These are phyloP conservation scores for Ustilago cynodontis DNA, from an alignment of 1,284 basidiomycete species.

Conservation along the genomic window DNA sequence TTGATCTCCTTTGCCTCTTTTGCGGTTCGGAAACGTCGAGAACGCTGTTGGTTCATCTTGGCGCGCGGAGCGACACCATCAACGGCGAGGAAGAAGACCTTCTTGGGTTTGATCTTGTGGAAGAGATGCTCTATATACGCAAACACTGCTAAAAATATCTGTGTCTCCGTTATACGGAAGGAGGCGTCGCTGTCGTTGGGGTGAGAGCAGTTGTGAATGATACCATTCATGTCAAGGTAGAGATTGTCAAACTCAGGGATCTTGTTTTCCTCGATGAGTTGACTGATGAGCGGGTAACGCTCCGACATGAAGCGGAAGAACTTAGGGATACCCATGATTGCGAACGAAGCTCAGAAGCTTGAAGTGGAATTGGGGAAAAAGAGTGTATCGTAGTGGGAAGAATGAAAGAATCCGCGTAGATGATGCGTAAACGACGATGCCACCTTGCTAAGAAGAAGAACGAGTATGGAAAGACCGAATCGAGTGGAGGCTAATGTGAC, in stretches of 20 bases:
- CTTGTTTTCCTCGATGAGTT: constrained; percentile 94
- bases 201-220: constrained; percentile 84
- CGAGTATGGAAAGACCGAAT: background rate
- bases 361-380: background rate
- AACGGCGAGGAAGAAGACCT: constrained; percentile 90
- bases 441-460: background rate
- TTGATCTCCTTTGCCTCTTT: constrained; percentile 89
- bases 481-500: background rate
- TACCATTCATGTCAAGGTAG: constrained; percentile 97
- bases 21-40: constrained; percentile 89
- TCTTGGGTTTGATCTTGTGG: constrained; percentile 95
- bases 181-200: constrained; percentile 94
- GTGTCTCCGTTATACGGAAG: constrained; percentile 90
- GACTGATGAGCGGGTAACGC: constrained; percentile 97
- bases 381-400: background rate
- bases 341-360: constrained; percentile 15
- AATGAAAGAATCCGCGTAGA: background rate
- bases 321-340: constrained; percentile 70
- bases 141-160: constrained; percentile 97
- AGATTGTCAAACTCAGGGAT: constrained; percentile 90
- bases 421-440: background rate
- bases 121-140: constrained; percentile 97
- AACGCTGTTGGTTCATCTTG: constrained; percentile 97
- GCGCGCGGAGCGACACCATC: constrained; percentile 98
- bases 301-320: constrained; percentile 79